These are phyloP conservation scores for Plasmodium cynomolgi DNA, from an alignment of 169 alveolate species.

Conservation along the genomic window DNA sequence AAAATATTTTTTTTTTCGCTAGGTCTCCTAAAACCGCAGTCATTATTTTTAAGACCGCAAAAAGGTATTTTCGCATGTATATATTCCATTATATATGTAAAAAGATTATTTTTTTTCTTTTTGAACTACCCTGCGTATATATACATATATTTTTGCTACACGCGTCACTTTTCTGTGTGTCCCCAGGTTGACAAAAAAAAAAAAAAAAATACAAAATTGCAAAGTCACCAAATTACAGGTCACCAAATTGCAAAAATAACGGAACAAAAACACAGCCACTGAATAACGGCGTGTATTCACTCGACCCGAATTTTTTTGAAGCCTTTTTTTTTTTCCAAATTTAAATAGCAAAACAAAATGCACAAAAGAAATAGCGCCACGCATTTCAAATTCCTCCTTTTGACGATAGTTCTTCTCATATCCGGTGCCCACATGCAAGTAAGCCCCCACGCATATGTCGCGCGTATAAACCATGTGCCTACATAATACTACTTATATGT, in stretches of 20 bases:
- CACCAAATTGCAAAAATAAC: neutral
- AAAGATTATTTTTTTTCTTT: neutral
- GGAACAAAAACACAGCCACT: neutral
- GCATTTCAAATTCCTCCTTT: constrained; percentile 11
- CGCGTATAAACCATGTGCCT: neutral
- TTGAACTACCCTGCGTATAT: neutral
- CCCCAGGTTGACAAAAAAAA: neutral
- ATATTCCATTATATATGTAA: neutral
- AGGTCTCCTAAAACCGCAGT: neutral
- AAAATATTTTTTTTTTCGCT: neutral
- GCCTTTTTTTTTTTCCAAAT: neutral
- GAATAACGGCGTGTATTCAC: neutral
- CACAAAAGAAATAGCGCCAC: neutral
- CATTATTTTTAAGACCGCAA: neutral
- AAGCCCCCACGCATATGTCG: neutral
- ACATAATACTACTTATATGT: neutral
- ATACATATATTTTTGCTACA: neutral
- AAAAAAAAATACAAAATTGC: neutral
- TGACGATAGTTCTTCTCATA: constrained; percentile 1
- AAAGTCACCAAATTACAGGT: too few species aligned
- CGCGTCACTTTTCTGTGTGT: neutral
- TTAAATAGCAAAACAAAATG: constrained; percentile 3
- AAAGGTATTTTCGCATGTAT: neutral
- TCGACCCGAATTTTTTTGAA: neutral
- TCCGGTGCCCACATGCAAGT: neutral